phyloP scores from a whole-genome alignment of 2,329 filamentous ascomycete species.

The Aspergillus flavus region DNA sequence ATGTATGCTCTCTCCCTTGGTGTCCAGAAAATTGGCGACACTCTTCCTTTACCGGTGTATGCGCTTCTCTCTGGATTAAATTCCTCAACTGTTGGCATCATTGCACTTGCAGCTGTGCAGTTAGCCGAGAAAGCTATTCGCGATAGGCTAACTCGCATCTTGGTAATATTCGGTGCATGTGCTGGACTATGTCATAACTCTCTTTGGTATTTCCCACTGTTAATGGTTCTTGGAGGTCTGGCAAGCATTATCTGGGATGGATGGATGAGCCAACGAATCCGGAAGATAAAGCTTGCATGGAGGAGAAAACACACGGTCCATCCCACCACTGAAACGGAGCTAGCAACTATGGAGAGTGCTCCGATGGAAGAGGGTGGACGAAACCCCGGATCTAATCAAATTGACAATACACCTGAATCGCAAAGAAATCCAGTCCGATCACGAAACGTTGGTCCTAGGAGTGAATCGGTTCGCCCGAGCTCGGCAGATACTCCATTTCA shows the following conservation, averaged over 20 bases:
- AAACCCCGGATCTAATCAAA: no score
- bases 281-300: slow-evolving; percentile 32
- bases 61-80: slow-evolving; percentile 73
- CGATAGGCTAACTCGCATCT: slow-evolving; percentile 62
- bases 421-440: slow-evolving; percentile 9
- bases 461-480: neutral
- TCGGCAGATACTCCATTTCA: neutral
- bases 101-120: slow-evolving; percentile 69
- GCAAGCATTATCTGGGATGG: slow-evolving; percentile 60
- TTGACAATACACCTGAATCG: neutral
- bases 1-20: slow-evolving; percentile 71
- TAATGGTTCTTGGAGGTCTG: slow-evolving; percentile 61
- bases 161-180: slow-evolving; percentile 65
- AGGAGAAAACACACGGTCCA: slow-evolving; percentile 18
- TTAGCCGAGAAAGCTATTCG: slow-evolving; percentile 69
- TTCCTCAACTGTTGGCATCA: slow-evolving; percentile 70
- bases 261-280: slow-evolving; percentile 51
- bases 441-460: slow-evolving; percentile 11
- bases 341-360: neutral
- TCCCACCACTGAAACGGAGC: slow-evolving; percentile 16
- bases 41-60: slow-evolving; percentile 65
- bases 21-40: slow-evolving; percentile 61
- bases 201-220: slow-evolving; percentile 72
- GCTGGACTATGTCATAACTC: slow-evolving; percentile 72
- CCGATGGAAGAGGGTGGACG: neutral